These are phyloP conservation scores for Tricholoma matsutake DNA, from an alignment of 768 basidiomycete genomes.

Conservation along the genomic window DNA sequence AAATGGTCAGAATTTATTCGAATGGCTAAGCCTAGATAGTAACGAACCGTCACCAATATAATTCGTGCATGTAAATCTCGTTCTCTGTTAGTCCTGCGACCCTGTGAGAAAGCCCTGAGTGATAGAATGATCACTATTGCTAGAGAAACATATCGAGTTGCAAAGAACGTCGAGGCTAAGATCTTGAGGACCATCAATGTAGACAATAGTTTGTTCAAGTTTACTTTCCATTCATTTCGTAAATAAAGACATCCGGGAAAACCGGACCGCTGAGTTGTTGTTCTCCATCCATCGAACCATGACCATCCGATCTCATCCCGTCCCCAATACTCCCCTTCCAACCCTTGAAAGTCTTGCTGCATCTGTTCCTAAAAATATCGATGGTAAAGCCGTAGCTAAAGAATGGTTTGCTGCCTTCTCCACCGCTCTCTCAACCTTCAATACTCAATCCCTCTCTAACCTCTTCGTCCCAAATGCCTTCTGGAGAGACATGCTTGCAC, in stretches of 20 bases:
- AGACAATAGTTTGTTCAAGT: neutral
- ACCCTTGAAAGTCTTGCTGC: constrained; percentile 28
- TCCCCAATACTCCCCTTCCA: constrained; percentile 17
- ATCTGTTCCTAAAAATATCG: too few relatives aligned
- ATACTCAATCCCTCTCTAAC: constrained; percentile 13
- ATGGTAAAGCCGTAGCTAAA: constrained; percentile 18
- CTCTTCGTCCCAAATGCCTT: constrained; percentile 22
- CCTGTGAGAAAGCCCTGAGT: constrained; percentile 61
- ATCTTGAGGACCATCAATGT: constrained; percentile 56
- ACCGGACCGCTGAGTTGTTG: too few relatives aligned
- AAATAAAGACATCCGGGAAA: too few relatives aligned
- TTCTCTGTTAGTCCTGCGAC: constrained; percentile 67
- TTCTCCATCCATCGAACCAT: neutral
- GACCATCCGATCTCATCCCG: neutral
- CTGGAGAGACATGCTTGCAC: constrained; percentile 20
- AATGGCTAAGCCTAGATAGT: neutral
- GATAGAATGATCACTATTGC: constrained; percentile 43
- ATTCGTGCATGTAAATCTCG: constrained; percentile 71
- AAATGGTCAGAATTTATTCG: constrained; percentile 4
- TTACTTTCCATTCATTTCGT: too few relatives aligned
- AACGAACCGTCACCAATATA: constrained; percentile 66
- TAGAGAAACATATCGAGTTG: constrained; percentile 51
- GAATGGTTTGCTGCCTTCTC: constrained; percentile 27
- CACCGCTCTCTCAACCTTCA: constrained; percentile 10
- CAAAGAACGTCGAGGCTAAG: constrained; percentile 41